Evolutionary conservation across 164 flowering plant species (phyloP), one percentile per base, ranked within the genome.

Genomic region (Magnolia changhungtana): DNA sequence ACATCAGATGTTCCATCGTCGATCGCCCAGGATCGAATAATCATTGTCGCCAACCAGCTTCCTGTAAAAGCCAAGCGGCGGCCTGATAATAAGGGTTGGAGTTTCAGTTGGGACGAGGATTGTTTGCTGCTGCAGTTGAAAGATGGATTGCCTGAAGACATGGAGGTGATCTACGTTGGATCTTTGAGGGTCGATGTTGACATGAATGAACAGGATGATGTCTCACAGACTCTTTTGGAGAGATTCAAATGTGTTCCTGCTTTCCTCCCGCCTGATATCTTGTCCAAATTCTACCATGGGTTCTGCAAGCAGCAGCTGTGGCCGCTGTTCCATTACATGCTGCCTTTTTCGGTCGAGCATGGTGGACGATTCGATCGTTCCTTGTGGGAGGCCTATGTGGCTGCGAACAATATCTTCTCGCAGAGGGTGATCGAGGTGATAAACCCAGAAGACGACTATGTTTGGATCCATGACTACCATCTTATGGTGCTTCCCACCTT

Each of bases 381-480:
- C 63, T 50, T 86, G 75, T 91, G 96, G 96, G 91, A 91, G 82
- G 93, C 96, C 0, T 91, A 91, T 82, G 96, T 91, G 23, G 74
- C 90, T 3, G 96, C 90, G 0, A 91, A 91, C 77, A 91, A 90
- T 80, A 81, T 89, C 29, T 91, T 91, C 80, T 87, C 91, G 0
- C 88, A 91, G 78, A 88, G 76, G 86, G 92, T 91, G 63, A 86
- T 89, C 66, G 96, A 91, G 83, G 89, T 91, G 66, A 85, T 91
- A 73, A 91, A 87, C 76, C 93, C 96, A 1, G 96, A 91, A 50
- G 93, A 91, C 76, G 96, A 91, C 77, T 91, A 74, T 81, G 89
- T 91, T 0, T 91, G 96, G 96, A 89, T 91, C 50, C 96, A 91
- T 81, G 96, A 91, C 78, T 91, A 91, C 71, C 96, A 91, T 85